These are phyloP conservation scores for Globisporangium spinosum DNA, from an alignment of 352 stramenopile species.

Conservation along the genomic window DNA sequence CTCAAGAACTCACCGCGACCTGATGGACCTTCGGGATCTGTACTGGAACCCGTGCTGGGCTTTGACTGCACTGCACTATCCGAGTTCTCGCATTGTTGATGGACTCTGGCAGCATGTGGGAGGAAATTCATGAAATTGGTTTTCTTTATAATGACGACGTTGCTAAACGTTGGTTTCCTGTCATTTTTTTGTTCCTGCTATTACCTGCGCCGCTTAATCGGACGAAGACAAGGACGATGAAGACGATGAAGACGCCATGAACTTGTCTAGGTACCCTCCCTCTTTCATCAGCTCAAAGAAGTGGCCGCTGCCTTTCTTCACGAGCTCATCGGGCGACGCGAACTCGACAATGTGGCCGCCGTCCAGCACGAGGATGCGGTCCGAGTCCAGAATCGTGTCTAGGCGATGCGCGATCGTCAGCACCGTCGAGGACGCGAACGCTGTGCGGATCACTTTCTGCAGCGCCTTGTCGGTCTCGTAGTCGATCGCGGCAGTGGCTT, in stretches of 20 bases:
- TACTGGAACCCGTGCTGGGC: no score
- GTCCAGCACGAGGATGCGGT: background rate
- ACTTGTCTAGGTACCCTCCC: slow-evolving; percentile 2
- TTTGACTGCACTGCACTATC: no score
- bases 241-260: background rate
- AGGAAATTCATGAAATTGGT: no score
- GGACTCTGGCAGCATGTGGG: no score
- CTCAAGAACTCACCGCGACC: no score
- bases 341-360: background rate
- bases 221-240: background rate
- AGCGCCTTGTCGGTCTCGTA: background rate
- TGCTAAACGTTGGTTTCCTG: no score
- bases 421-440: background rate
- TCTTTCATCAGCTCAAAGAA: slow-evolving; percentile 6
- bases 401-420: background rate
- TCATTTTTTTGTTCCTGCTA: no score
- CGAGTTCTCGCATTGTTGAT: no score
- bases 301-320: slow-evolving; percentile 4
- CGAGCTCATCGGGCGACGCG: background rate
- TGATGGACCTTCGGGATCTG: no score
- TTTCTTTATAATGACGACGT: no score
- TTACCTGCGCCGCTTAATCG: background rate
- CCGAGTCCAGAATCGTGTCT: background rate
- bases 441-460: background rate
- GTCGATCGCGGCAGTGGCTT: slow-evolving; percentile 27